Evolutionary conservation across 2,329 filamentous ascomycete genomes (phyloP).

Genomic region (Neurospora sp.): DNA sequence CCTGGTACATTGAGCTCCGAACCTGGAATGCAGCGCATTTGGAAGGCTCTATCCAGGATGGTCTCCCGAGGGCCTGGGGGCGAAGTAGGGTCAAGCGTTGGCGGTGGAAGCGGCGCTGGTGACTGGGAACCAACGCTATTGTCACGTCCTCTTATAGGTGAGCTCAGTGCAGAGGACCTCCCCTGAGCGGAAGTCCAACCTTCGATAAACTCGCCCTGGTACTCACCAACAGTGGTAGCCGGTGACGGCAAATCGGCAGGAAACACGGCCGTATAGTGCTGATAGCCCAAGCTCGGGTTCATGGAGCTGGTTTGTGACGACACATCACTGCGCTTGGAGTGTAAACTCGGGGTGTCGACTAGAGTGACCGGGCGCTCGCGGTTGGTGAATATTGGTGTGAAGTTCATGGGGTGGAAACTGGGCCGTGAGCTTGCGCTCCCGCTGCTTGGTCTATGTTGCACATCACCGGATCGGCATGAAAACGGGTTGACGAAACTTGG

Average conservation of each 20-base stretch:
- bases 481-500: conserved; percentile 47
- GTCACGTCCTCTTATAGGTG: conserved; percentile 43
- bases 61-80: conserved; percentile 50
- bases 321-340: conserved; percentile 52
- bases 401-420: conserved; percentile 37
- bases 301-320: conserved; percentile 46
- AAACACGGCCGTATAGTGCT: conserved; percentile 41
- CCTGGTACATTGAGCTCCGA: conserved; percentile 43
- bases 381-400: conserved; percentile 37
- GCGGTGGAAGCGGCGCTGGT: conserved; percentile 23
- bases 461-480: conserved; percentile 30
- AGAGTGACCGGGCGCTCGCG: conserved; percentile 42
- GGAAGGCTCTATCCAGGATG: conserved; percentile 57
- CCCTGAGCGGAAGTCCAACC: conserved; percentile 52
- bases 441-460: conserved; percentile 34
- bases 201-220: conserved; percentile 46
- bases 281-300: conserved; percentile 27
- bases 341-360: conserved; percentile 50
- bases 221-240: conserved; percentile 40
- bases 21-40: conserved; percentile 52
- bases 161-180: conserved; percentile 46
- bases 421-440: conserved; percentile 28
- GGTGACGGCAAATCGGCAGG: conserved; percentile 49
- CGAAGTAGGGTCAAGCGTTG: conserved; percentile 34
- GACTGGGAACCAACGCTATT: conserved; percentile 40